Conservation (phyloP, 75 land plant species). For the Gnetum montanum region DNA sequence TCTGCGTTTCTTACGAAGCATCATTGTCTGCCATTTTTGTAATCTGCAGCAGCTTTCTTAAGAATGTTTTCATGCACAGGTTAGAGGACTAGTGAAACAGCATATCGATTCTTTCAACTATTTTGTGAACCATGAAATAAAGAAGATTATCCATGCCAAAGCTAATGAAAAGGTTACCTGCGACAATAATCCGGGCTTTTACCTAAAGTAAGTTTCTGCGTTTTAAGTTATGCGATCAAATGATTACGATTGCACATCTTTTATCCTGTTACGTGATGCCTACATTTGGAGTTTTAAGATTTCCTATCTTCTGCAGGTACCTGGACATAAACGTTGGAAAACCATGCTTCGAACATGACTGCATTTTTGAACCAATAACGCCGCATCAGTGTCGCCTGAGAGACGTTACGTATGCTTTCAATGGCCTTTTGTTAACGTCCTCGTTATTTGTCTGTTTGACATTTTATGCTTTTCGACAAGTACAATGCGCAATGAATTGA, state of each 20-base stretch:
- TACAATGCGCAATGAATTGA: too few relatives aligned
- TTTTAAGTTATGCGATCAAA: not conserved
- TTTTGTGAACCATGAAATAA: constrained; percentile 71
- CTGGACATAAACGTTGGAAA: constrained; percentile 64
- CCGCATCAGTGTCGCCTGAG: constrained; percentile 84
- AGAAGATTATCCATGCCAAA: constrained; percentile 80
- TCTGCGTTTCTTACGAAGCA: not conserved
- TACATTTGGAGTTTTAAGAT: not conserved
- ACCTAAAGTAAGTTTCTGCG: constrained; percentile 35
- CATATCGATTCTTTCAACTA: constrained; percentile 95
- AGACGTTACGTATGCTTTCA: constrained; percentile 65
- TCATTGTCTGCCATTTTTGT: not conserved
- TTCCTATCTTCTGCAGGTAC: constrained; percentile 33
- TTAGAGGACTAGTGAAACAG: constrained; percentile 87
- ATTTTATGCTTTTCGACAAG: too few relatives aligned
- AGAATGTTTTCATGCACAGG: constrained; percentile 39
- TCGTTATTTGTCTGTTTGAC: too few relatives aligned
- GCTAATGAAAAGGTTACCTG: constrained; percentile 57
- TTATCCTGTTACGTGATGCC: too few relatives aligned
- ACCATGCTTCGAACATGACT: constrained; percentile 53
- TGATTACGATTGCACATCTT: not conserved
- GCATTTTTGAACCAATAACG: constrained; percentile 36
- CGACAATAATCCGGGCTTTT: constrained; percentile 42
- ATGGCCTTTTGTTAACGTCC: not conserved
- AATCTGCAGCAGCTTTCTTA: too few relatives aligned